Conservation (phyloP, 2,329 filamentous ascomycete genomes). For the Tolypocladium tundrense region DNA sequence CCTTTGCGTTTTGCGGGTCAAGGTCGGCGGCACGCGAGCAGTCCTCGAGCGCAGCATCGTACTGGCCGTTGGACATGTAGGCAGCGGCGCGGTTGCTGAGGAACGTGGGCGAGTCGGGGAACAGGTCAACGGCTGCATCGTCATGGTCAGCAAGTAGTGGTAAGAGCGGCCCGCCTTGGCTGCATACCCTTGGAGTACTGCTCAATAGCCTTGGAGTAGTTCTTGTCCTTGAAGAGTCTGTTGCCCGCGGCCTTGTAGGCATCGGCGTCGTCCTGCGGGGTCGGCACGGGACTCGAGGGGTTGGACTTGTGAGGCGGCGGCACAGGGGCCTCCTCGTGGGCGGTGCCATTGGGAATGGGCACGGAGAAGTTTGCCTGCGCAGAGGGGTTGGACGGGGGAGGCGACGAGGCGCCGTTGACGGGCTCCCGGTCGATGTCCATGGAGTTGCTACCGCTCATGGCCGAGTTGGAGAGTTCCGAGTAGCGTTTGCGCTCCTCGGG, state of each 20-base stretch:
- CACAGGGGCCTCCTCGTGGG: conserved; percentile 41
- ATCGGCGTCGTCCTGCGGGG: conserved; percentile 67
- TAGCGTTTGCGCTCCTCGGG: conserved; percentile 78
- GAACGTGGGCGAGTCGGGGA: conserved; percentile 79
- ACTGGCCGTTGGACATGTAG: conserved; percentile 79
- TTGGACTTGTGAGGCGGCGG: conserved; percentile 64
- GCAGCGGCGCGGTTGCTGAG: conserved; percentile 92
- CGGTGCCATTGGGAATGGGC: conserved; percentile 38
- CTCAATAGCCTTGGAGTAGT: conserved; percentile 77
- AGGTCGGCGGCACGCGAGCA: conserved; percentile 72
- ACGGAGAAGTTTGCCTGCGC: conserved; percentile 38
- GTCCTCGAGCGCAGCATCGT: conserved; percentile 72
- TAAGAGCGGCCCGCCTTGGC: conserved; percentile 1
- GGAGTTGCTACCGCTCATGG: conserved; percentile 50
- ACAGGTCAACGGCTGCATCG: conserved; percentile 66
- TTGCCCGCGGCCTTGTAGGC: conserved; percentile 88
- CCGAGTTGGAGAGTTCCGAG: conserved; percentile 51
- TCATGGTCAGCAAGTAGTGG: conserved; percentile 6
- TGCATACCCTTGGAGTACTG: conserved; percentile 86
- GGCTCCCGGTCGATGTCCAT: conserved; percentile 71
- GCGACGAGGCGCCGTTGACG: conserved; percentile 40
- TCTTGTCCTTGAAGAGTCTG: conserved; percentile 91
- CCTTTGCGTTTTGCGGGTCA: conserved; percentile 79
- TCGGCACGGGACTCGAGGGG: conserved; percentile 46
- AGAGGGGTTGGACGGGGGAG: conserved; percentile 32